Percentiles rank a stretch among this genome's conserved stretches.
Conservation (phyloP, 148 eudicot genomes). For the Pouteria glomerata region DNA sequence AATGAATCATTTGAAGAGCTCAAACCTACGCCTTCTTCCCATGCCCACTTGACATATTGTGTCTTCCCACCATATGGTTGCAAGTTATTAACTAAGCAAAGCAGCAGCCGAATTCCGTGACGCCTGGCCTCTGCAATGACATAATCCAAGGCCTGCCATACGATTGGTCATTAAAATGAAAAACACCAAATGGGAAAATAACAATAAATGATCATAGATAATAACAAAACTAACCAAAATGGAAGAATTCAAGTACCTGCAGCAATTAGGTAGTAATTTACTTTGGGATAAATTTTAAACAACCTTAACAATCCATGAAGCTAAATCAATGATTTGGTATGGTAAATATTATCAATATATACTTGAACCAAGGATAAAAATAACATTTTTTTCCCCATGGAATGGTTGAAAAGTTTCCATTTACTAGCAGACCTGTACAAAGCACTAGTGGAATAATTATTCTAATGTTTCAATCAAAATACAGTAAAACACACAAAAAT, state of each 20-base stretch:
- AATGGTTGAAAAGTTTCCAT: no score
- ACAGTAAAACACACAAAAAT: no score
- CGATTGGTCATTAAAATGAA: conserved; percentile 7
- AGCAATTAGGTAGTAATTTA: background rate
- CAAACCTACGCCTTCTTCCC: conserved; percentile 87
- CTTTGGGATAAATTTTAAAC: background rate
- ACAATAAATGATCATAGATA: background rate
- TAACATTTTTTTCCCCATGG: no score
- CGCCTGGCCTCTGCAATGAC: conserved; percentile 84
- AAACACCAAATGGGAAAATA: background rate
- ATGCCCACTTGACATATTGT: conserved; percentile 95
- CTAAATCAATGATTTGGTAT: no score
- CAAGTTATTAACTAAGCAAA: conserved; percentile 80
- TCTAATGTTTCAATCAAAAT: no score
- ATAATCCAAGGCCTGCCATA: conserved; percentile 78
- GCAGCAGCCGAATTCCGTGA: conserved; percentile 61
- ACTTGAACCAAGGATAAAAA: no score
- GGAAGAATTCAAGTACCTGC: background rate
- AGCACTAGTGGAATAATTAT: no score
- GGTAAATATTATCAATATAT: no score
- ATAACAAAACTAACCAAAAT: background rate
- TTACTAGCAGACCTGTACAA: no score
- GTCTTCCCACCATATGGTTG: conserved; percentile 95
- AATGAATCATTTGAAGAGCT: conserved; percentile 96
- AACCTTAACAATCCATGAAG: no score